Base-by-base conservation (phyloP, 1,284 basidiomycete genomes). In the Takashimella koratensis region DNA sequence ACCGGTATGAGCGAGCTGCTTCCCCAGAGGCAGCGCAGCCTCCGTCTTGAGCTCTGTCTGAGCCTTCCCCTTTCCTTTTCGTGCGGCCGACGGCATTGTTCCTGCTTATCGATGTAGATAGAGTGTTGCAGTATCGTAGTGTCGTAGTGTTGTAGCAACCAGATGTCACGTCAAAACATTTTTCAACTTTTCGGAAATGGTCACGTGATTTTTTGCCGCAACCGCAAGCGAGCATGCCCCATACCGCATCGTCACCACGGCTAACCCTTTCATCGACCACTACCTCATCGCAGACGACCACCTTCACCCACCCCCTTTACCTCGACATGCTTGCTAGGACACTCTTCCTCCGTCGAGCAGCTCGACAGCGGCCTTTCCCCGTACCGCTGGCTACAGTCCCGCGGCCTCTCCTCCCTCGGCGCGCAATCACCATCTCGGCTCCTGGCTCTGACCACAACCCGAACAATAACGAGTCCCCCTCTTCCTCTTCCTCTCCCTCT, bases 1-100 rank as follows among this genome's bases (percentile, higher is more conserved):
- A 91, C 91, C 90, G 60, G 87, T 90, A 43, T 90, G 91, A 10
- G 90, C 90, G 36, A 96, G 83, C 71, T 88, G 89, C 76, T 95
- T 96, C 51, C 84, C 92, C 20, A 94, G 76, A 2, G 91, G 90
- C 51, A 78, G 63, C 4, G 60, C 56, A 1, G 67, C 66, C 19
- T 58, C 48, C 2, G 58, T 49, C 44, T 67, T 67, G 12, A 58
- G 58, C 27, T 66, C 63, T 21, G 64, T 64, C 1, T 58, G 52
- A 2, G 63, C 66, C 43, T 70, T 70, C 16, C 65, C 69, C 52
- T 71, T 71, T 25, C 54, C 51, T 50, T 58, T 61, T 41, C 59
- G 20, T 36, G 30, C 30, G 8, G 30, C 30, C 8, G 30, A 36
- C 30, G 30, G 30, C 30, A 36, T 36, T 8, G 8, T 36, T 8